Conservation (phyloP, 108 stramenopile genomes). For the Poteriospumella lacustris region DNA sequence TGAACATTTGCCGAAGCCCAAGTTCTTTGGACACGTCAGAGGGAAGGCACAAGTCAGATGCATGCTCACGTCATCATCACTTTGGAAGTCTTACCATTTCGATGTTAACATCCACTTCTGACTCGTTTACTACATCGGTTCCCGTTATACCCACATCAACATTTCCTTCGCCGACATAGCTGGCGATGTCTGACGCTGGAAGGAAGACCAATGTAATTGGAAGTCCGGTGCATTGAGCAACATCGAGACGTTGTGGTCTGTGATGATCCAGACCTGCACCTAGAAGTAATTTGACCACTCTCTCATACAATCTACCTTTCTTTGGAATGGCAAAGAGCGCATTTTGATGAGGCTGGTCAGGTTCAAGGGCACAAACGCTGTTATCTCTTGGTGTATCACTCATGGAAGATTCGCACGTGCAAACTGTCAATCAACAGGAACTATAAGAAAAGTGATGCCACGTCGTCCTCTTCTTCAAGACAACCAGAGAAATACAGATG, state of each 20-base stretch:
- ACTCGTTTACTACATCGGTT: constrained; percentile 39
- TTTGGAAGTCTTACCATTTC: constrained; percentile 62
- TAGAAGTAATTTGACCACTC: constrained; percentile 75
- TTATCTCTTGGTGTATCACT: too few species aligned
- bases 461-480: too few species aligned
- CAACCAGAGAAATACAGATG: too few species aligned
- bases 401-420: too few species aligned
- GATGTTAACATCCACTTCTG: not conserved
- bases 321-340: constrained; percentile 82
- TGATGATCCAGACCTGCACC: constrained; percentile 87
- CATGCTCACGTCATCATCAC: too few species aligned
- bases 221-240: constrained; percentile 61
- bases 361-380: not conserved
- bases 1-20: constrained; percentile 88
- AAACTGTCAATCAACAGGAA: too few species aligned
- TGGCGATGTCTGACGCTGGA: constrained; percentile 89
- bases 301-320: constrained; percentile 86
- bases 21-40: constrained; percentile 33
- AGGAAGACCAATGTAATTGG: constrained; percentile 88
- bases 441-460: too few species aligned
- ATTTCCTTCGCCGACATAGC: constrained; percentile 87
- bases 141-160: constrained; percentile 94
- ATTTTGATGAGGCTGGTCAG: not conserved
- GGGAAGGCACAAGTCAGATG: too few species aligned
- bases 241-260: constrained; percentile 71